A percentile compares a stretch with the other conserved stretches of the same genome.
These are phyloP conservation scores for Papiliotrema laurentii DNA, from an alignment of 1,284 basidiomycete genomes.

Conservation along the genomic window DNA sequence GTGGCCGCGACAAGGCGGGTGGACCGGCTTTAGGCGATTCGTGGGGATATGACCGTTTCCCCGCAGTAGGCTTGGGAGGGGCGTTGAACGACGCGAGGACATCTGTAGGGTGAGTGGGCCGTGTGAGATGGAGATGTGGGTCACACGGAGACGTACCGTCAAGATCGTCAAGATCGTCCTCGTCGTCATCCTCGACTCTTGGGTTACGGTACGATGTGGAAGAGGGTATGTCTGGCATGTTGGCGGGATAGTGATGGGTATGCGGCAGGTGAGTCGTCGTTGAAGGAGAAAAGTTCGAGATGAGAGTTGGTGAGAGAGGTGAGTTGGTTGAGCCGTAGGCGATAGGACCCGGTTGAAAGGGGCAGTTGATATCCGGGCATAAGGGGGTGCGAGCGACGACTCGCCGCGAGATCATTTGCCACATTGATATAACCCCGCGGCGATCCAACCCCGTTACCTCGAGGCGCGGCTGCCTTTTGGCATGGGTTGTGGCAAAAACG, in stretches of 20 bases:
- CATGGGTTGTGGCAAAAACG: too few species aligned
- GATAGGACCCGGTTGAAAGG: too few species aligned
- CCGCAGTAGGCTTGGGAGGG: constrained; percentile 8
- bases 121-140: too few species aligned
- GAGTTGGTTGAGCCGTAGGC: too few species aligned
- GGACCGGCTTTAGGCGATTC: constrained; percentile 34
- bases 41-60: constrained; percentile 22
- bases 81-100: constrained; percentile 43
- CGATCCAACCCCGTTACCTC: neutral
- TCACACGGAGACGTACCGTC: constrained; percentile 28
- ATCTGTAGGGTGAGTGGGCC: too few species aligned
- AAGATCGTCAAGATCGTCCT: constrained; percentile 42
- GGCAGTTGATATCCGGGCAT: too few species aligned
- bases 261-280: neutral
- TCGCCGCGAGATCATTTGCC: neutral
- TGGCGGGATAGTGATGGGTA: neutral
- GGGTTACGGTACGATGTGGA: constrained; percentile 4
- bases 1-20: constrained; percentile 15
- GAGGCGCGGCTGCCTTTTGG: too few species aligned
- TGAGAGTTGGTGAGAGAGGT: neutral
- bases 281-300: neutral
- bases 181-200: constrained; percentile 35
- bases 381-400: too few species aligned
- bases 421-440: neutral
- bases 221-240: neutral